Evolutionary conservation across 2,329 filamentous ascomycete genomes (phyloP).

Genomic region (Rutstroemia sydowiana): DNA sequence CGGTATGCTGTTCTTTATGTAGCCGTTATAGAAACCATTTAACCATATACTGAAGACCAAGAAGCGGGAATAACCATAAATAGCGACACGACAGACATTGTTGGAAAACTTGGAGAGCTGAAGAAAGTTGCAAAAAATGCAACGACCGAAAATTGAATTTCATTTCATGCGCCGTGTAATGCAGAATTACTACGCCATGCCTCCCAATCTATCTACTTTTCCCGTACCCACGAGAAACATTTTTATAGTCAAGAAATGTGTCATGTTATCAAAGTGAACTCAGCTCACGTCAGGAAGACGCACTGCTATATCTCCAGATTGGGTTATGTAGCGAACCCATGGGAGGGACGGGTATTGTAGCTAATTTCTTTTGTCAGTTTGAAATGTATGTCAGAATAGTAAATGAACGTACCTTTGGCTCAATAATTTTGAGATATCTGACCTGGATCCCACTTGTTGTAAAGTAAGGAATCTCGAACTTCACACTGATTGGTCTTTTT

Average conservation of each 20-base stretch:
- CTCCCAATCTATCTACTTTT: slow-evolving; percentile 7
- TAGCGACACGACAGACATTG: no score
- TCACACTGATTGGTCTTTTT: slow-evolving; percentile 95
- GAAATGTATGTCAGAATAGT: not conserved
- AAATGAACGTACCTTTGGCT: slow-evolving; percentile 74
- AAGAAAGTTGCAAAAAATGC: no score
- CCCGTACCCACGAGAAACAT: not conserved
- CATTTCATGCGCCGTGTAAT: no score
- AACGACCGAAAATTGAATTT: no score
- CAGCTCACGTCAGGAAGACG: slow-evolving; percentile 65
- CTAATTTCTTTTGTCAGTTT: slow-evolving; percentile 40
- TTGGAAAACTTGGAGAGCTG: no score
- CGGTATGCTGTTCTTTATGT: no score
- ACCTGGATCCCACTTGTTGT: slow-evolving; percentile 99
- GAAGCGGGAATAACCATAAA: no score
- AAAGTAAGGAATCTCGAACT: slow-evolving; percentile 99
- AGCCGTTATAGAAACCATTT: no score
- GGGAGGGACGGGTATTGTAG: slow-evolving; percentile 96
- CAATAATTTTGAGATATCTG: slow-evolving; percentile 96
- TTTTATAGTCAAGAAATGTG: not conserved
- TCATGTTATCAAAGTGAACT: not conserved
- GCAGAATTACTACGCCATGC: no score
- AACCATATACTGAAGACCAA: no score
- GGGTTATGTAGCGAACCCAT: slow-evolving; percentile 98
- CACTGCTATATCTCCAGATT: slow-evolving; percentile 94